Base-by-base conservation (phyloP, 345 rosid genomes). In the Bruguiera sexangula region DNA sequence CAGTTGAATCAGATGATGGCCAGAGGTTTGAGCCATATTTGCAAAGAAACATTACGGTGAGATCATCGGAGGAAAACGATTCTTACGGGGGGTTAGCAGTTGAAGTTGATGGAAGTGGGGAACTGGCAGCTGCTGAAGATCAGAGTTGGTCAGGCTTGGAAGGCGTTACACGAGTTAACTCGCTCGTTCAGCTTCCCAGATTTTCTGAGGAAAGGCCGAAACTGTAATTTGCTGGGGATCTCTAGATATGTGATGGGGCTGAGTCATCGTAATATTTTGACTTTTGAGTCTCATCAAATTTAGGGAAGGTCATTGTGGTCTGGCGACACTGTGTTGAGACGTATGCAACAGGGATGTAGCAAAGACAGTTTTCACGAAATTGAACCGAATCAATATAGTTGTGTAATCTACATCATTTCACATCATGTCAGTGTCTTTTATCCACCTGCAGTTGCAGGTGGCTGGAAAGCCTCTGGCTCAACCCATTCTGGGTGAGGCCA, bases 151-250 rank as follows among this genome's bases (percentile, higher is more conserved):
- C 81, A 0, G 95, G 98, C 61, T 81, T 96, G 82, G 98, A 96
- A 84, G 98, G 99, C 1, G 96, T 92, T 48, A 92, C 99, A 0
- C 84, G 99, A 73, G 98, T 96, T 71, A 96, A 96, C 86, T 96
- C 99, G 1, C 90, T 96, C 4, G 97, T 96, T 69, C 98, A 92
- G 64, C 98, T 96, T 74, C 99, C 99, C 5, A 85, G 99, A 85
- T 96, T 96, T 81, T 88, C 90, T 0, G 96, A 75, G 77, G 96
- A 89, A 80, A 81, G 82, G 63, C 85, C 82, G 9, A 76, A 69
- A 74, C 75, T 85, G 34, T 89, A 72, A 69, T 58, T 36, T 73
- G 68, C 16, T 56, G 27, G 51, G 51, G 58, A 10, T 37, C 27
- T 39, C n/a, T 32, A 5, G 64, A 22, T 24, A 46, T 55, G 66